Evolutionary conservation across 2,329 filamentous ascomycete species (phyloP).

Genomic region (Stenocarpella maydis): DNA sequence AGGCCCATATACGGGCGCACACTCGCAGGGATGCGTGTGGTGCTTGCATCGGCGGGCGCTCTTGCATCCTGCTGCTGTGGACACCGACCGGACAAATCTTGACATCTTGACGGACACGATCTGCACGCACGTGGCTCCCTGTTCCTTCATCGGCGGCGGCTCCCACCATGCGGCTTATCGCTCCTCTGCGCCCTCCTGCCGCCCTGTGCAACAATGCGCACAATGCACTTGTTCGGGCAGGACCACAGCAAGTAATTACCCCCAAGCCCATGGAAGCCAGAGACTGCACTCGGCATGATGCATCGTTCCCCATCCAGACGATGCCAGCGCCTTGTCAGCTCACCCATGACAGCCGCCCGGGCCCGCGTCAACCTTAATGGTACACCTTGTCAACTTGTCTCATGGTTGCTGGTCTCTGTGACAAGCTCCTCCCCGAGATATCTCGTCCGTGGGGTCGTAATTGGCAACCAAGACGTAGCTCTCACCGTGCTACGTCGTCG

Average conservation of each 20-base stretch:
- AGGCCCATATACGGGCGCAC: no score
- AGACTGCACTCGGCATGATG: slow-evolving; percentile 15
- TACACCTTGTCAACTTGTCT: slow-evolving; percentile 23
- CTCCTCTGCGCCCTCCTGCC: slow-evolving; percentile 17
- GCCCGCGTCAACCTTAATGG: slow-evolving; percentile 21
- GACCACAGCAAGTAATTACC: slow-evolving; percentile 19
- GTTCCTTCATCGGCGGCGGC: slow-evolving; percentile 18
- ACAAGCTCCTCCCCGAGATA: slow-evolving; percentile 1
- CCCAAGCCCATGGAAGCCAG: background rate
- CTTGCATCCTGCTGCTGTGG: slow-evolving; percentile 5
- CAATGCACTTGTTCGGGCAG: slow-evolving; percentile 22
- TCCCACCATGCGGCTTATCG: slow-evolving; percentile 23
- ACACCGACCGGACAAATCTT: slow-evolving; percentile 17
- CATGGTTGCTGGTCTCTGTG: background rate
- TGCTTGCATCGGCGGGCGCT: background rate
- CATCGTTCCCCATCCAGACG: slow-evolving; percentile 13
- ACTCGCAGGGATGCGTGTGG: background rate
- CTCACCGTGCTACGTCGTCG: slow-evolving; percentile 14
- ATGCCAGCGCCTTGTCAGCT: slow-evolving; percentile 17
- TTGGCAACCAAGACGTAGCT: slow-evolving; percentile 14
- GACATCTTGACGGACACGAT: slow-evolving; percentile 25
- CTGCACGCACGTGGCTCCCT: slow-evolving; percentile 27
- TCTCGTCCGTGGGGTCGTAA: slow-evolving; percentile 23
- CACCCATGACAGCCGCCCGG: slow-evolving; percentile 17
- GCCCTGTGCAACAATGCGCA: slow-evolving; percentile 4